Evolutionary conservation across 2,329 filamentous ascomycete genomes (phyloP).

Genomic region (Fusarium euwallaceae): DNA sequence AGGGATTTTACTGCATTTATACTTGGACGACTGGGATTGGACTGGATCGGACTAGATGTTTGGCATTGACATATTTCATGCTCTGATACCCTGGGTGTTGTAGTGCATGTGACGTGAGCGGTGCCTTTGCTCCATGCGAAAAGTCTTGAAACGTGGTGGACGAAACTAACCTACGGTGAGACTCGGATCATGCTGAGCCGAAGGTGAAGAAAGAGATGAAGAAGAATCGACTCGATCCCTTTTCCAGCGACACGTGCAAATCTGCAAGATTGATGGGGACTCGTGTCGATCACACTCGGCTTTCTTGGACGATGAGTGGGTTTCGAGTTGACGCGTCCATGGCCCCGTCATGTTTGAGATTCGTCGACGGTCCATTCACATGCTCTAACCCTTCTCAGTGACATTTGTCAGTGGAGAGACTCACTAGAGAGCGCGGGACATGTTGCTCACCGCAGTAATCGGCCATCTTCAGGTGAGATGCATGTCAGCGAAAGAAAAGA

Average conservation of each 20-base stretch:
- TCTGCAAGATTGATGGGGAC: conserved; percentile 16
- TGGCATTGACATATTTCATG: conserved; percentile 30
- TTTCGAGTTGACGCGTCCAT: conserved; percentile 41
- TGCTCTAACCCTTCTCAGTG: background rate
- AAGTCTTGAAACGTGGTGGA: conserved; percentile 17
- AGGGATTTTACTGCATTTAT: conserved; percentile 17
- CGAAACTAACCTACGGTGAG: conserved; percentile 32
- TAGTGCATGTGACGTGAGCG: conserved; percentile 7
- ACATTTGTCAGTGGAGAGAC: conserved; percentile 12
- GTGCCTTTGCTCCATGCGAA: background rate
- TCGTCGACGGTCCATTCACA: conserved; percentile 25
- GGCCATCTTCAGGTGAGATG: conserved; percentile 18
- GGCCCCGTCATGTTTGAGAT: conserved; percentile 33
- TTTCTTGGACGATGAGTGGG: conserved; percentile 21
- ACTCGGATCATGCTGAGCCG: conserved; percentile 34
- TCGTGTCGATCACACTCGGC: conserved; percentile 30
- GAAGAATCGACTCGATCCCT: background rate
- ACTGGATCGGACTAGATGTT: conserved; percentile 20
- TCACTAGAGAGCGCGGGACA: background rate
- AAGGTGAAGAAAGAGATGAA: conserved; percentile 2
- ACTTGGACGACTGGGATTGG: conserved; percentile 1
- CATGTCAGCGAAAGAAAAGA: conserved; percentile 5
- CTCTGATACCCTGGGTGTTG: conserved; percentile 10
- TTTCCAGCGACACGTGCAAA: conserved; percentile 8
- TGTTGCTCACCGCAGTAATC: conserved; percentile 2